Evolutionary conservation across 2,329 filamentous ascomycete species (phyloP).

Genomic region (Bipolaris bicolor): DNA sequence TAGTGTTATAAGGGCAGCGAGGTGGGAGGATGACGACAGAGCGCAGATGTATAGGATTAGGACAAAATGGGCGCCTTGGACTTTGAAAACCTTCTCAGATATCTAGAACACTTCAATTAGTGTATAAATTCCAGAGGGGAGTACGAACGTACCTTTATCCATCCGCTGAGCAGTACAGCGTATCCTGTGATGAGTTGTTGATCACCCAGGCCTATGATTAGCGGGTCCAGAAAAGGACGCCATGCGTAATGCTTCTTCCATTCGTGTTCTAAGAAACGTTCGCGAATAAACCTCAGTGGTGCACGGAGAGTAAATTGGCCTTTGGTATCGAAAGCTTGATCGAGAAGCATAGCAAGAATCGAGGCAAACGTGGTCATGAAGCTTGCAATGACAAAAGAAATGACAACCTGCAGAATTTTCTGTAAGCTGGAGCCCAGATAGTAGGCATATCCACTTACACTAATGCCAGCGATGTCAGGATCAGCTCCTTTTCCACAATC

Average conservation of each 20-base stretch:
- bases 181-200: slow-evolving; percentile 44
- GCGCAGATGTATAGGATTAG: slow-evolving; percentile 42
- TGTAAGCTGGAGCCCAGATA: neutral
- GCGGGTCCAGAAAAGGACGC: slow-evolving; percentile 39
- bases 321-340: slow-evolving; percentile 37
- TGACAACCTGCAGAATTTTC: slow-evolving; percentile 29
- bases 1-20: slow-evolving; percentile 40
- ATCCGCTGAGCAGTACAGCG: slow-evolving; percentile 40
- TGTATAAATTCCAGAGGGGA: neutral
- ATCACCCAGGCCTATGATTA: slow-evolving; percentile 41
- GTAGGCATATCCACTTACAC: slow-evolving; percentile 17
- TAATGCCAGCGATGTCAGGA: slow-evolving; percentile 40
- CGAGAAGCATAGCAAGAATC: slow-evolving; percentile 42
- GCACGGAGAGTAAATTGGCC: slow-evolving; percentile 28
- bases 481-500: slow-evolving; percentile 34
- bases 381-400: slow-evolving; percentile 40
- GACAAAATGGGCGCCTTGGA: slow-evolving; percentile 41
- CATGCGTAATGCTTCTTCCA: slow-evolving; percentile 41
- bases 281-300: slow-evolving; percentile 33
- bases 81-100: slow-evolving; percentile 31
- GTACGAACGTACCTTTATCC: slow-evolving; percentile 32
- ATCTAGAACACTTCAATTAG: slow-evolving; percentile 22
- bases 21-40: slow-evolving; percentile 39
- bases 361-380: slow-evolving; percentile 39
- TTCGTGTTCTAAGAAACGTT: slow-evolving; percentile 32